A percentile compares a stretch with the other conserved stretches of the same genome.
Evolutionary conservation across 78 protist species (phyloP).

Genomic region (Dictyostelium capitatum): DNA sequence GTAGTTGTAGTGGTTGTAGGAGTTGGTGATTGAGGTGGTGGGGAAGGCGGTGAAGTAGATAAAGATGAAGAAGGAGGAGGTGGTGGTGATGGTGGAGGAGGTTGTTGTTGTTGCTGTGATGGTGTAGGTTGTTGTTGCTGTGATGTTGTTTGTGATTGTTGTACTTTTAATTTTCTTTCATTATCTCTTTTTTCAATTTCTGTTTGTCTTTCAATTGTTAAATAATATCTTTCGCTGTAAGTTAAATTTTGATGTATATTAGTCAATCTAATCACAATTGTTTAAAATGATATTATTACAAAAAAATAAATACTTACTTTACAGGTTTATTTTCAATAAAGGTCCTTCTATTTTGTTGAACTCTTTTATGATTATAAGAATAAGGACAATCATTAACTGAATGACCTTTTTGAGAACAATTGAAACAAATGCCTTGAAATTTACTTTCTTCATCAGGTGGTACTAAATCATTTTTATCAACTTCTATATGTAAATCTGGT

Average conservation of each 20-base stretch:
- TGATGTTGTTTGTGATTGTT: not conserved
- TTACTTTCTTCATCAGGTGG: no score
- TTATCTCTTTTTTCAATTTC: not conserved
- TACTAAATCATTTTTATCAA: no score
- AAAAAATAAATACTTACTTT: not conserved
- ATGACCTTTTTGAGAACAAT: slow-evolving; percentile 61
- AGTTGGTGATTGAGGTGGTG: not conserved
- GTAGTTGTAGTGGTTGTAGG: not conserved
- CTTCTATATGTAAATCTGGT: not conserved
- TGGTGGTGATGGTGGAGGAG: not conserved
- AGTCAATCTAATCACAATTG: no score
- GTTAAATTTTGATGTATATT: not conserved
- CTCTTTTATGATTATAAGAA: not conserved
- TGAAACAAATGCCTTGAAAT: slow-evolving; percentile 9
- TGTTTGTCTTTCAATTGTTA: slow-evolving; percentile 4
- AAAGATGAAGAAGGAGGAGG: not conserved
- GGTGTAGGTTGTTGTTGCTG: no score
- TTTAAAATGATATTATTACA: not conserved
- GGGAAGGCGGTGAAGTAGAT: no score
- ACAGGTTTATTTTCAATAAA: not conserved
- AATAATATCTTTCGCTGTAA: slow-evolving; percentile 18
- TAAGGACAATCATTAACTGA: slow-evolving; percentile 9
- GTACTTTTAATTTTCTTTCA: not conserved
- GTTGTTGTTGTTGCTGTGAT: not conserved
- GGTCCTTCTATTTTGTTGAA: slow-evolving; percentile 4